These are phyloP conservation scores for Cutaneotrichosporon sp. DNA, from an alignment of 1,284 basidiomycete genomes.

Conservation along the genomic window DNA sequence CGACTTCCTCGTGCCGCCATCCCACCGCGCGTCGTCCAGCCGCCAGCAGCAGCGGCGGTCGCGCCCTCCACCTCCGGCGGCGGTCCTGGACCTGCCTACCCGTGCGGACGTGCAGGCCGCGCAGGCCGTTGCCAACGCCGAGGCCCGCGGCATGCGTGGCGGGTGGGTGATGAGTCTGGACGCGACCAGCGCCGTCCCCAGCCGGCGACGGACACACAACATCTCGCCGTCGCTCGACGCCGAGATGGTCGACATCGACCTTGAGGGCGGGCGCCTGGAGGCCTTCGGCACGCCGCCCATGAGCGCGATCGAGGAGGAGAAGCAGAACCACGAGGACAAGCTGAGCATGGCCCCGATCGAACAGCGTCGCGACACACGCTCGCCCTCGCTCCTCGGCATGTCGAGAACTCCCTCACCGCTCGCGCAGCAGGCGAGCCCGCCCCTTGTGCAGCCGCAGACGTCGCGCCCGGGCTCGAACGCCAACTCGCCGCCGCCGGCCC, in stretches of 20 bases:
- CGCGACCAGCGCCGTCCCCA: conserved; percentile 29
- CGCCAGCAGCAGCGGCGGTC: conserved; percentile 12
- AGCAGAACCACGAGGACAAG: conserved; percentile 40
- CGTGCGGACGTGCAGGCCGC: conserved; percentile 54
- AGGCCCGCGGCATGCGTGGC: conserved; percentile 49
- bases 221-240: conserved; percentile 29
- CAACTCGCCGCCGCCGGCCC: not conserved
- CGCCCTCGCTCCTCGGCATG: conserved; percentile 18
- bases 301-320: conserved; percentile 31
- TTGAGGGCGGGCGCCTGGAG: conserved; percentile 50
- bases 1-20: conserved; percentile 47
- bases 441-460: conserved; percentile 1
- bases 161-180: conserved; percentile 55
- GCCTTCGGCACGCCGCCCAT: conserved; percentile 42
- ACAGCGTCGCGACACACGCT: conserved; percentile 30
- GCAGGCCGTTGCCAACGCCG: conserved; percentile 51
- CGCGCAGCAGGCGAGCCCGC: conserved; percentile 10
- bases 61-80: conserved; percentile 35
- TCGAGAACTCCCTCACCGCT: conserved; percentile 37
- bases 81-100: conserved; percentile 51
- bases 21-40: conserved; percentile 27
- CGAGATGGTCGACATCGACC: conserved; percentile 55
- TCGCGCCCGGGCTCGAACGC: not conserved
- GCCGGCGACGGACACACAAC: conserved; percentile 21
- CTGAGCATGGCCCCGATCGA: conserved; percentile 37